Base-by-base conservation (phyloP, 2,329 filamentous ascomycete species). In the Claviceps sp. region DNA sequence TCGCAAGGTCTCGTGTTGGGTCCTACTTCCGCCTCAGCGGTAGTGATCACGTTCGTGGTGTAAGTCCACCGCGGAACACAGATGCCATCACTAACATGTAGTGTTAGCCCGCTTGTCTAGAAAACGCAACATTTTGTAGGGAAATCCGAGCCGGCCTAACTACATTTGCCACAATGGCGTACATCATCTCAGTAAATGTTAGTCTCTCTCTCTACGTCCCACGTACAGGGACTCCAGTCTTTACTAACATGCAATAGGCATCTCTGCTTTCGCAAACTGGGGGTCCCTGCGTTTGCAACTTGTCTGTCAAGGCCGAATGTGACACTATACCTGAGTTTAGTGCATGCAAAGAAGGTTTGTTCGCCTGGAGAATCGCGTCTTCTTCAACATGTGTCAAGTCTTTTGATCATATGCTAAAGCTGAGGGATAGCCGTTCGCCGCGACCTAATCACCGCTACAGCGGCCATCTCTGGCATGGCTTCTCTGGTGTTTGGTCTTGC, bases 111-210 rank as follows among this genome's bases (percentile, higher is more conserved):
- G 75, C 81, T 48, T 81, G 85, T 61, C 80, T 88, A 48, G 76
- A 77, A 54, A 80, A 80, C 40, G 77, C 85, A 39, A 82, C 76
- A 54, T 89, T 91, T 65, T 81, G 87, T 56, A 85, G 81, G 22
- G 88, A 93, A 66, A 70, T 93, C 53, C 82, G 87, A 30, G 88
- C 87, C 34, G 88, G 87, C 1, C 65, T 91, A 51, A 89, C 88
- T 1, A 93, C 87, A 2, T 87, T 87, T 63, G 82, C 84, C 51
- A 85, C 84, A 3, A 89, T 89, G 87, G 84, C 86, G 14, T 91
- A 90, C 67, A 91, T 93, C 59, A 89, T 93, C 62, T 84, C 84
- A 8, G 82, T 84, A 56, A 83, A 84, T 59, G 79, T 80, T 57
- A 60, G 73, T 60, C 4, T 2, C 19, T 13, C 16, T 17, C 2